phyloP scores from a whole-genome alignment of 169 alveolate genomes.

The Babesia gibsoni region DNA sequence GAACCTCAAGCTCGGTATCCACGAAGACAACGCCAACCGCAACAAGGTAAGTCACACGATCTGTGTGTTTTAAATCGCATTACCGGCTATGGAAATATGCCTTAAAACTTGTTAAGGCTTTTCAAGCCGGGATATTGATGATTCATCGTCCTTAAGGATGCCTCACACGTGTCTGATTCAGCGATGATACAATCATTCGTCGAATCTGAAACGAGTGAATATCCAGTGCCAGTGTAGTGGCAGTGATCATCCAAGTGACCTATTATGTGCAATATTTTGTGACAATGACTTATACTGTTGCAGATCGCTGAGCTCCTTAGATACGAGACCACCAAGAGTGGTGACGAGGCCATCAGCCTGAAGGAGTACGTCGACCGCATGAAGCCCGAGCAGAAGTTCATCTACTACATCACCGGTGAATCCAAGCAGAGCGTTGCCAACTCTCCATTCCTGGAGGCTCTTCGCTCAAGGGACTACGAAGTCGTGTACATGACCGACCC shows the following conservation, averaged over 20 bases:
- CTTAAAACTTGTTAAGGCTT: not conserved
- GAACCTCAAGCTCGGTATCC: conserved; percentile 98
- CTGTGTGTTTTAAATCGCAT: not conserved
- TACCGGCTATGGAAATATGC: conserved; percentile 20
- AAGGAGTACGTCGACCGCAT: conserved; percentile 97
- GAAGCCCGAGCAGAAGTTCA: conserved; percentile 99
- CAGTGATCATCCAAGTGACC: too few species aligned
- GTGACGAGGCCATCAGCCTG: conserved; percentile 96
- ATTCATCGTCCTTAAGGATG: conserved; percentile 66
- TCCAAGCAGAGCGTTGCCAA: conserved; percentile 92
- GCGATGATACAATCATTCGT: conserved; percentile 16
- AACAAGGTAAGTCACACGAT: conserved; percentile 79
- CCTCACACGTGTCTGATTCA: conserved; percentile 44
- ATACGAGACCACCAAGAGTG: conserved; percentile 96
- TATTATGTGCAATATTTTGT: not conserved
- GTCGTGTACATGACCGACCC: conserved; percentile 99
- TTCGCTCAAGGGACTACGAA: conserved; percentile 94
- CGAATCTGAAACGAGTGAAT: not conserved
- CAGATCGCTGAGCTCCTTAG: conserved; percentile 95
- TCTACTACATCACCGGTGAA: conserved; percentile 99
- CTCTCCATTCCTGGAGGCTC: conserved; percentile 98
- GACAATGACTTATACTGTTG: not conserved
- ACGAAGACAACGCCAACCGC: conserved; percentile 97
- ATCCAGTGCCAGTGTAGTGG: not conserved
- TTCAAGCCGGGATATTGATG: conserved; percentile 27